Conservation (phyloP, 2,329 filamentous ascomycete species). For the Uncinocarpus reesii region DNA sequence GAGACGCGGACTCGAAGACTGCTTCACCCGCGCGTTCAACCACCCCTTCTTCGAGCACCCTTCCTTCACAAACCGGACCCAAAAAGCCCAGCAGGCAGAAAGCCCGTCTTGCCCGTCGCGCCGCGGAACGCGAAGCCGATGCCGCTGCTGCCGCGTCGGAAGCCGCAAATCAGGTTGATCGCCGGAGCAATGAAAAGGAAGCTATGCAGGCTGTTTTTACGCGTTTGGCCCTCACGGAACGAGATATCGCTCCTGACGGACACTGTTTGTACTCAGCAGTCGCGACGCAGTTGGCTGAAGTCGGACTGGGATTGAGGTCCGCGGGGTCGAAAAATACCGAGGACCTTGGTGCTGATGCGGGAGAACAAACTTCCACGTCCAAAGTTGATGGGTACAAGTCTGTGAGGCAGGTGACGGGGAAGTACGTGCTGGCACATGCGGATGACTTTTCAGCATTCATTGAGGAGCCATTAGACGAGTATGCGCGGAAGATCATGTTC, state of each 20-base stretch:
- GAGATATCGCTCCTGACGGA: conserved; percentile 77
- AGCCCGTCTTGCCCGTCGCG: conserved; percentile 76
- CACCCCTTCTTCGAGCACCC: neutral
- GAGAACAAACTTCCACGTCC: conserved; percentile 8
- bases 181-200: conserved; percentile 57
- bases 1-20: conserved; percentile 14
- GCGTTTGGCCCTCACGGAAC: conserved; percentile 56
- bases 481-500: conserved; percentile 65
- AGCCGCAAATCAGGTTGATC: conserved; percentile 62
- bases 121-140: conserved; percentile 68
- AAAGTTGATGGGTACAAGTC: conserved; percentile 49
- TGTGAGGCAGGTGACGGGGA: conserved; percentile 61
- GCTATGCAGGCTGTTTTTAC: conserved; percentile 60
- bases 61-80: conserved; percentile 17
- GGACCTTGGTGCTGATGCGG: conserved; percentile 24
- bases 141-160: conserved; percentile 61
- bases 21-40: neutral
- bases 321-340: conserved; percentile 14
- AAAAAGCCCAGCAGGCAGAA: conserved; percentile 88
- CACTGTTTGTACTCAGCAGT: conserved; percentile 92
- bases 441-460: conserved; percentile 82
- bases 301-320: conserved; percentile 31
- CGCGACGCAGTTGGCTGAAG: conserved; percentile 63
- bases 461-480: conserved; percentile 65
- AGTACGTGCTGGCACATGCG: conserved; percentile 61